Conservation (phyloP, 805 yeast genomes). For the Monosporozyma aquatica region DNA sequence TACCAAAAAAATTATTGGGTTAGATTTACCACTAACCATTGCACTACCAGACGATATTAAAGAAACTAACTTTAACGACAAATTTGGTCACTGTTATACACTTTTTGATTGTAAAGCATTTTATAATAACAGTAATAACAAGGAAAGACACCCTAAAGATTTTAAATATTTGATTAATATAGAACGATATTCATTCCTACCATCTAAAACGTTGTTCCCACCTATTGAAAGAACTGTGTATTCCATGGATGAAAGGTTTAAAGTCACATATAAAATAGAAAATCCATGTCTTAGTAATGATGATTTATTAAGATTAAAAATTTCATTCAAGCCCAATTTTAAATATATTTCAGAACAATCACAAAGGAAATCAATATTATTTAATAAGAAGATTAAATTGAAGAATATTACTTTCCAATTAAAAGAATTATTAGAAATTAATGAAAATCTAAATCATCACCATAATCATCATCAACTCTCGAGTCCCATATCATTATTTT, state of each 20-base stretch:
- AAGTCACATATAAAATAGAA: slow-evolving; percentile 40
- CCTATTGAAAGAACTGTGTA: slow-evolving; percentile 36
- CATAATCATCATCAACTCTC: neutral
- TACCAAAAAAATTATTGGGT: slow-evolving; percentile 34
- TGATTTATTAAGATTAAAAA: slow-evolving; percentile 36
- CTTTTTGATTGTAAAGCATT: slow-evolving; percentile 30
- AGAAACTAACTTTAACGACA: slow-evolving; percentile 42
- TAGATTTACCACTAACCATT: slow-evolving; percentile 52
- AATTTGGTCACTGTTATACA: slow-evolving; percentile 42
- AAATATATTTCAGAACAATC: slow-evolving; percentile 6
- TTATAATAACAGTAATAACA: slow-evolving; percentile 13
- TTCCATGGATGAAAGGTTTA: slow-evolving; percentile 42
- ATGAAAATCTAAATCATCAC: slow-evolving; percentile 26
- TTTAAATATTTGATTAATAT: slow-evolving; percentile 37
- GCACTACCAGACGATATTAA: slow-evolving; percentile 46
- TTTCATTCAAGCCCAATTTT: slow-evolving; percentile 36
- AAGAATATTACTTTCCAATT: slow-evolving; percentile 41
- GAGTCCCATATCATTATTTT: neutral
- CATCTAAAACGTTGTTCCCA: slow-evolving; percentile 41
- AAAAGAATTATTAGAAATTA: slow-evolving; percentile 45
- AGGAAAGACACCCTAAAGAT: slow-evolving; percentile 6
- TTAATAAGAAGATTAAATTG: slow-evolving; percentile 31
- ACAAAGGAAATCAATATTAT: slow-evolving; percentile 10
- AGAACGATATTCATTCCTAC: slow-evolving; percentile 44
- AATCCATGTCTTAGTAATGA: slow-evolving; percentile 50